Percentiles rank a stretch among this genome's conserved stretches.
These are phyloP conservation scores for Angomonas deanei DNA, from an alignment of 208 protist genomes.

Conservation along the genomic window DNA sequence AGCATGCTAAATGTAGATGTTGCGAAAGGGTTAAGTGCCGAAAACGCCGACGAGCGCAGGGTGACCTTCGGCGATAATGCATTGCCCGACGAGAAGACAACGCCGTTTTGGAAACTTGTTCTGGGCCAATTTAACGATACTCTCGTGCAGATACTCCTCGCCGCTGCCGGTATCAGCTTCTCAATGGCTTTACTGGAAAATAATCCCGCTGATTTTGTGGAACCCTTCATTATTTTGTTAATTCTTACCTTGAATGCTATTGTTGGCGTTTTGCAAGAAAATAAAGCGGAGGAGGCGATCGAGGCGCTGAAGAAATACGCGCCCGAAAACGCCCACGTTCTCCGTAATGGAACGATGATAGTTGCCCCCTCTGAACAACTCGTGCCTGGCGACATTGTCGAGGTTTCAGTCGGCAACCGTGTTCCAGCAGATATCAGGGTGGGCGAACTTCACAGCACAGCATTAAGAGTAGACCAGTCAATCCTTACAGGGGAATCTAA, in stretches of 20 bases:
- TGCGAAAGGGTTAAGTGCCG: neutral
- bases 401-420: slow-evolving; percentile 91
- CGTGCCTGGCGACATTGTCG: slow-evolving; percentile 2
- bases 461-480: slow-evolving; percentile 84
- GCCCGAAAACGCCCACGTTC: neutral
- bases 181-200: neutral
- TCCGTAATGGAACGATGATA: neutral
- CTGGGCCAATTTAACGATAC: neutral
- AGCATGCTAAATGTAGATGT: slow-evolving; percentile 8
- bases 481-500: slow-evolving; percentile 95
- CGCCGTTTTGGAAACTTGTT: neutral
- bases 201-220: slow-evolving; percentile 6
- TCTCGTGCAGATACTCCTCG: neutral
- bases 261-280: neutral
- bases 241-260: neutral
- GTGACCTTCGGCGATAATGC: neutral
- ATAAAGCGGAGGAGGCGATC: slow-evolving; percentile 1
- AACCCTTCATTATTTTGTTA: neutral
- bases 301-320: neutral
- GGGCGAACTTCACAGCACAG: slow-evolving; percentile 80
- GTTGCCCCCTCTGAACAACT: neutral
- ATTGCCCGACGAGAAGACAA: neutral
- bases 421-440: slow-evolving; percentile 95
- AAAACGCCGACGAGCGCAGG: neutral
- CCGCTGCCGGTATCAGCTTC: neutral